Percentiles rank a stretch among this genome's conserved stretches.
Conservation (phyloP, 169 alveolate genomes). For the Blepharisma undulans region DNA sequence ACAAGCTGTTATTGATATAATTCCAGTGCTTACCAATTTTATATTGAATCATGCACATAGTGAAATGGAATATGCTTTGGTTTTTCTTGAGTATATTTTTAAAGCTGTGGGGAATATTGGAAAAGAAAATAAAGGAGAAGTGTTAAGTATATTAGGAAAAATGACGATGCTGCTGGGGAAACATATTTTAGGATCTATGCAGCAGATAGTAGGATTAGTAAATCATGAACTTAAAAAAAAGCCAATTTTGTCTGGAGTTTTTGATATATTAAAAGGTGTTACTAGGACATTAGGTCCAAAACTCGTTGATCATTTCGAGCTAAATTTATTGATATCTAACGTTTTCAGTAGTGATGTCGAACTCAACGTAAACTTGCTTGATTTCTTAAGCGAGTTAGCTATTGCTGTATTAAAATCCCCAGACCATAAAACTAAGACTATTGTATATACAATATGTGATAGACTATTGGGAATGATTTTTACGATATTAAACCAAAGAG, state of each 20-base stretch:
- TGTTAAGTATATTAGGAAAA: background rate
- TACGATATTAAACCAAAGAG: constrained; percentile 21
- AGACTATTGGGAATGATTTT: constrained; percentile 11
- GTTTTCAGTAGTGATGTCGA: background rate
- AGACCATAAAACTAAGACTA: background rate
- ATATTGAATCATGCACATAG: background rate
- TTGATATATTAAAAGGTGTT: constrained; percentile 26
- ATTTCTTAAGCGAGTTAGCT: constrained; percentile 4
- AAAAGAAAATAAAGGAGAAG: constrained; percentile 22
- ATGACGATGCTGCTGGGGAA: background rate
- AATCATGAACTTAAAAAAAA: constrained; percentile 11
- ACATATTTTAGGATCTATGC: background rate
- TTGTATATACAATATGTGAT: constrained; percentile 20
- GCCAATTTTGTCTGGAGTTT: constrained; percentile 6
- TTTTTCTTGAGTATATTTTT: background rate
- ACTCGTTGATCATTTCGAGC: background rate
- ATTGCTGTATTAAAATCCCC: background rate
- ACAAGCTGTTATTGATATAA: constrained; percentile 3
- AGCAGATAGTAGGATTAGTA: background rate
- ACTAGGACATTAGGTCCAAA: background rate
- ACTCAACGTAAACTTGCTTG: constrained; percentile 18
- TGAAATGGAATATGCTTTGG: background rate
- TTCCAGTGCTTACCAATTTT: background rate
- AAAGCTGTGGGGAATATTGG: background rate
- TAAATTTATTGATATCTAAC: background rate